Base-by-base conservation (phyloP, 768 basidiomycete genomes). In the Punctularia strigosozonata region DNA sequence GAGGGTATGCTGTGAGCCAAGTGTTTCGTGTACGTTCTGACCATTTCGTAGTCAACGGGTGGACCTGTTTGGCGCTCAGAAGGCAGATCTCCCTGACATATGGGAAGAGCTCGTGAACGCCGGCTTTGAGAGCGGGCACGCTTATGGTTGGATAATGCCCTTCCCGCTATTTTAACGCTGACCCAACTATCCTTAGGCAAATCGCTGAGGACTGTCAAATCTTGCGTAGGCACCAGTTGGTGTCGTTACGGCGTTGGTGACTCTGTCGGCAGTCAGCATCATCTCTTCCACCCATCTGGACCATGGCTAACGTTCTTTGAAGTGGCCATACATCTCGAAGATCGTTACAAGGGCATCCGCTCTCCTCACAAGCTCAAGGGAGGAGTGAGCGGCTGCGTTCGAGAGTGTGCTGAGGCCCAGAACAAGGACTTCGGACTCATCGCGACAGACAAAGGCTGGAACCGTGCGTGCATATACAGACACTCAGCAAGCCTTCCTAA, bases 361-460 rank as follows among this genome's bases (percentile, higher is more conserved):
- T 67, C 69, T 4, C 79, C 78, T n/a, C 78, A 80, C 54, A 82
- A 82, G 53, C 59, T 84, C 52, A 83, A 84, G 56, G 81, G 80
- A 19, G 82, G 82, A 8, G 78, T 86, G 3, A 75, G 72, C 17
- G 81, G 81, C 15, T 84, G 81, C 49, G 67, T 80, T 0, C 68
- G 81, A 14, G 82, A 84, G 51, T 86, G 82, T 43, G 82, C 81
- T 0, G 82, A 84, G 54, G 81, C 82, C 2, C 82, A 86, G 48
- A 61, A 62, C 10, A 80, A 74, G 50, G 80, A 84, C 53, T 86
- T 84, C 47, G 81, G 81, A 10, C 56, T 83, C 26, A 84, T 84
- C 40, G 81, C 80, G 1, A 81, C 79, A 0, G 76, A 75, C 56
- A 82, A 84, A 55, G 81, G 81, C n/a, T 84, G 80, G 79, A 82